phyloP scores from a whole-genome alignment of 1,139 yeast genomes.

The Debaryomyces fabryi region DNA sequence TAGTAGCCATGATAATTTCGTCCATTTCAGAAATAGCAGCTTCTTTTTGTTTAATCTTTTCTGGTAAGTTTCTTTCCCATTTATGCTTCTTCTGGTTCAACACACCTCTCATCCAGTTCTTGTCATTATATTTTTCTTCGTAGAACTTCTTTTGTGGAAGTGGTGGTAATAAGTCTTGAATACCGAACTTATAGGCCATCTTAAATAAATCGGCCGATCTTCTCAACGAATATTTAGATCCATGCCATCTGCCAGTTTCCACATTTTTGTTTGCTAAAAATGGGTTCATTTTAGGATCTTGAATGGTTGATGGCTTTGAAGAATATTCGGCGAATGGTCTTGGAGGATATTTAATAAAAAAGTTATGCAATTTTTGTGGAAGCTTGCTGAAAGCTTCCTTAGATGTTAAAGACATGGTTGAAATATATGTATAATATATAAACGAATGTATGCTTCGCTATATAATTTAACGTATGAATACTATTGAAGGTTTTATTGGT shows the following conservation, averaged over 20 bases:
- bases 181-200: constrained; percentile 79
- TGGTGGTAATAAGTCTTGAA: constrained; percentile 77
- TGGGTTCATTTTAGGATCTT: constrained; percentile 79
- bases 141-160: constrained; percentile 73
- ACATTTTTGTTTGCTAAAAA: constrained; percentile 87
- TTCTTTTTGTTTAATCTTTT: constrained; percentile 59
- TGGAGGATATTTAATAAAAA: constrained; percentile 86
- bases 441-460: neutral
- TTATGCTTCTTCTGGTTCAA: constrained; percentile 77
- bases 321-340: constrained; percentile 73
- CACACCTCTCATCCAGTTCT: constrained; percentile 78
- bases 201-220: constrained; percentile 86
- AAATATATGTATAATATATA: neutral
- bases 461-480: neutral
- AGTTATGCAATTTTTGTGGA: constrained; percentile 72
- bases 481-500: neutral
- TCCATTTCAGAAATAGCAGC: constrained; percentile 78
- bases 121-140: constrained; percentile 72
- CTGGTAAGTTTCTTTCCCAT: constrained; percentile 72
- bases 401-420: constrained; percentile 29
- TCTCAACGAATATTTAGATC: constrained; percentile 78
- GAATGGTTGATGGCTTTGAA: constrained; percentile 61
- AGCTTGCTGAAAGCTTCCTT: constrained; percentile 57
- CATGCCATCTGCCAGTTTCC: constrained; percentile 73
- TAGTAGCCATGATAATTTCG: constrained; percentile 62